These are phyloP conservation scores for Metschnikowia amazonensis DNA, from an alignment of 805 yeast genomes.

Conservation along the genomic window DNA sequence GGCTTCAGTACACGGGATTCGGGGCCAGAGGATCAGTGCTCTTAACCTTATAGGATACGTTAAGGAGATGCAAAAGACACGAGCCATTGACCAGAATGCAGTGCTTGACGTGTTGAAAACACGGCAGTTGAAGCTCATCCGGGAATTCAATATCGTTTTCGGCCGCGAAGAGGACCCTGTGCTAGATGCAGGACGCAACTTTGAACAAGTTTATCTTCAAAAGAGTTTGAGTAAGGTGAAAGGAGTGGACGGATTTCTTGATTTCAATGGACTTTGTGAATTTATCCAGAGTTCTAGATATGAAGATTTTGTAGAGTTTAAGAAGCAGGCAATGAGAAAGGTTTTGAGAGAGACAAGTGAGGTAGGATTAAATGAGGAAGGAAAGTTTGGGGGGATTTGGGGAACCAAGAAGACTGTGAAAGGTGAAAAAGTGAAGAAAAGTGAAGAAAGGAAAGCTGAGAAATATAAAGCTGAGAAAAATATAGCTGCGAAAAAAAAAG, in stretches of 20 bases:
- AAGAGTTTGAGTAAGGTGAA: background rate
- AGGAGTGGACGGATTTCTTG: background rate
- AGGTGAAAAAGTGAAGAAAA: too few relatives aligned
- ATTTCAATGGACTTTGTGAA: background rate
- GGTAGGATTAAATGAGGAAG: too few relatives aligned
- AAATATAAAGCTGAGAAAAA: too few relatives aligned
- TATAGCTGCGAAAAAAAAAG: too few relatives aligned
- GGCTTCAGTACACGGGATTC: background rate
- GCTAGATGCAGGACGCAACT: background rate
- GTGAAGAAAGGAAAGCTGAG: too few relatives aligned
- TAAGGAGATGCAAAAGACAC: background rate
- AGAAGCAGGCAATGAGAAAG: background rate
- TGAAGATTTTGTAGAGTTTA: background rate
- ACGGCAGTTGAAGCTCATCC: slow-evolving; percentile 4
- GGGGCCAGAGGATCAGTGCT: slow-evolving; percentile 1
- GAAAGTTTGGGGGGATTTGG: too few relatives aligned
- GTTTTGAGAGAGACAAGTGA: too few relatives aligned
- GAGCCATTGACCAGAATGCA: background rate
- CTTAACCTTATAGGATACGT: background rate
- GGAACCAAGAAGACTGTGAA: too few relatives aligned
- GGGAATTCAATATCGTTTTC: slow-evolving; percentile 8
- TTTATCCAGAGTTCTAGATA: background rate
- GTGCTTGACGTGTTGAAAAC: background rate
- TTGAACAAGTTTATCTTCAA: background rate
- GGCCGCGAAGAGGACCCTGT: background rate